Base-by-base conservation (phyloP, 2,329 filamentous ascomycete genomes). In the Aciculosporium take region DNA sequence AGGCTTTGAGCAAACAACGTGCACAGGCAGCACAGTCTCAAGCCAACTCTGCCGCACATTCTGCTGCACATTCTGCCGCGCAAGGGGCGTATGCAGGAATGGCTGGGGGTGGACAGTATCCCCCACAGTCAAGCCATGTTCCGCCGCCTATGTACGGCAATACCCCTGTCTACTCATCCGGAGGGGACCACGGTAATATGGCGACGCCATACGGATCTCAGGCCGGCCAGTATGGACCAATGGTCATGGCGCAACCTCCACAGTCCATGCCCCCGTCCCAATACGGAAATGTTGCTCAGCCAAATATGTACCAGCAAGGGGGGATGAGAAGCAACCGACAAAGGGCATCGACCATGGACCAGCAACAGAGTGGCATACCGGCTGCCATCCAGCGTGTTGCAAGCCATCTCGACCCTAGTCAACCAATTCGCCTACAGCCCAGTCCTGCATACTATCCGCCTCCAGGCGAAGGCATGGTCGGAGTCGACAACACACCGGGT, bases 391-490 rank as follows among this genome's bases (percentile, higher is more conserved):
- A 98, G 62, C 75, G 91, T 51, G 91, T 98, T 18, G 91, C 91
- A 32, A 94, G 87, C 57, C 89, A 96, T 61, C 74, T 98, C 34
- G 91, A 98, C 56, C 91, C 91, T 2, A 96, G 79, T 52, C 84
- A 88, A 45, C 91, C 91, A 0, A 96, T 98, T 53, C 77, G 91
- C 38, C 64, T 96, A 43, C 91, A 98, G 57, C 91, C 91, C 2
- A 95, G 87, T 52, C 91, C 91, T 5, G 91, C 91, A 2, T 98
- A 98, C 62, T 98, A 96, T 53, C 91, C 91, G 9, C 91, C 91
- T 17, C 84, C 89, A 2, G 79, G 83, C 6, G 89, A 96, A 49
- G 84, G 86, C 8, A 79, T 85, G 52, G 72, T 76, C 17, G 64
- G 69, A 7, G 75, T 84, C 46, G 72, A 79, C 37, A 74, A 72